Conservation (phyloP, 495 filamentous ascomycete genomes). For the Chlorociboria aeruginascens region DNA sequence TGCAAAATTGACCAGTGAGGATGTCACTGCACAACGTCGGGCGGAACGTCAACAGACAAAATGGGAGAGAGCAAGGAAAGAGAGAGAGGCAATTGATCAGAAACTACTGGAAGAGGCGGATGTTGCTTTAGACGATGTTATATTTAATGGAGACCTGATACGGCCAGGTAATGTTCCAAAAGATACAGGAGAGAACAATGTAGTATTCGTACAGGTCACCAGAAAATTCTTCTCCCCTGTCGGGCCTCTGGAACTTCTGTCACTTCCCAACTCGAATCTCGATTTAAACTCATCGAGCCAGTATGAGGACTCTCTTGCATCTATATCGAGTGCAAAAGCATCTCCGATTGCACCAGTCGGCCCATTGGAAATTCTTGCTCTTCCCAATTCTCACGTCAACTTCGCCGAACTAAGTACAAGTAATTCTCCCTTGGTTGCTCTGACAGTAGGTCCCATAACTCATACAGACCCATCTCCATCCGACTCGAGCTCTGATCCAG, state of each 20-base stretch:
- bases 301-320: no score
- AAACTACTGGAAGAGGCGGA: constrained; percentile 51
- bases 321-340: no score
- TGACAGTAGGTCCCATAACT: no score
- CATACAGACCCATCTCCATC: no score
- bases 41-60: constrained; percentile 76
- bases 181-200: not conserved
- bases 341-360: constrained; percentile 20
- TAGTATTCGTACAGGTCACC: not conserved
- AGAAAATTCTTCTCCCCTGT: constrained; percentile 17
- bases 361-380: constrained; percentile 25
- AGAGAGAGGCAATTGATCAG: constrained; percentile 67
- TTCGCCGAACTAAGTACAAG: no score
- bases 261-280: constrained; percentile 24
- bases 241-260: constrained; percentile 25
- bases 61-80: constrained; percentile 73
- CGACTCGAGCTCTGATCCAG: no score
- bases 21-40: constrained; percentile 62
- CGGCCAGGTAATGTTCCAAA: not conserved
- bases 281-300: not conserved
- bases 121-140: constrained; percentile 5
- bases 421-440: no score
- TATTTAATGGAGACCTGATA: not conserved
- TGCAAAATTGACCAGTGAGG: constrained; percentile 55
- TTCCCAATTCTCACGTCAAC: constrained; percentile 22